Evolutionary conservation across 176 grass and related monocot species (phyloP), one percentile per base, ranked within the genome.

Genomic region (Eragrostis nindensis): DNA sequence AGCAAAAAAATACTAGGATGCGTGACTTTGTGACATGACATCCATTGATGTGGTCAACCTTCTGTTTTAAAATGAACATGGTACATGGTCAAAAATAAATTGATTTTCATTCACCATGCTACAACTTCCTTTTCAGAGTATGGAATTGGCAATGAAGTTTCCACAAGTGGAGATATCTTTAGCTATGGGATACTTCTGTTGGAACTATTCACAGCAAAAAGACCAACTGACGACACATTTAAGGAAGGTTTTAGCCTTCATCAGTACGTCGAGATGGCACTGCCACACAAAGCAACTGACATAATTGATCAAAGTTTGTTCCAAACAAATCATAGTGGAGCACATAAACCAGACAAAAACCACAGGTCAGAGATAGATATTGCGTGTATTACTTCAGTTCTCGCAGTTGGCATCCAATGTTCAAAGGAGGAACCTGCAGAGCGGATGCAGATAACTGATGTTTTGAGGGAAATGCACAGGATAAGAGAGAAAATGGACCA

Each of bases 121-220:
- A 39, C 41, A 77, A 47, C 44, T 11, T 18, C 15, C 21, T n/a
- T 81, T 80, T 61, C 78, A 71, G 78, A 81, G 42, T 81, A 81
- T 60, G 66, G 53, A 32, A 71, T 71, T 61, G 78, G 66, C 52
- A 71, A 81, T 81, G 78, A 81, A 59, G 68, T 73, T 71, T 66
- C 84, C 19, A 67, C 45, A 27, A 30, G 54, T 6, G 84, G 76
- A 27, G 76, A 80, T 68, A 9, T 67, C 19, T 86, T 67, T 47
- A 86, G 84, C 44, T 80, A 80, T 49, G 84, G 84, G 53, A 80
- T 80, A 41, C 26, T 86, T 43, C 6, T 74, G 8, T 40, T 74
- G 7, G 76, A 86, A 49, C 29, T 86, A 70, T 66, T 80, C 53
- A 74, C 76, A 13, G 76, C 68, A 59, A 67, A 14, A 74, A 60